A percentile compares a stretch with the other conserved stretches of the same genome.
These are phyloP conservation scores for Neurospora cerealis DNA, from an alignment of 495 filamentous ascomycete genomes.

Conservation along the genomic window DNA sequence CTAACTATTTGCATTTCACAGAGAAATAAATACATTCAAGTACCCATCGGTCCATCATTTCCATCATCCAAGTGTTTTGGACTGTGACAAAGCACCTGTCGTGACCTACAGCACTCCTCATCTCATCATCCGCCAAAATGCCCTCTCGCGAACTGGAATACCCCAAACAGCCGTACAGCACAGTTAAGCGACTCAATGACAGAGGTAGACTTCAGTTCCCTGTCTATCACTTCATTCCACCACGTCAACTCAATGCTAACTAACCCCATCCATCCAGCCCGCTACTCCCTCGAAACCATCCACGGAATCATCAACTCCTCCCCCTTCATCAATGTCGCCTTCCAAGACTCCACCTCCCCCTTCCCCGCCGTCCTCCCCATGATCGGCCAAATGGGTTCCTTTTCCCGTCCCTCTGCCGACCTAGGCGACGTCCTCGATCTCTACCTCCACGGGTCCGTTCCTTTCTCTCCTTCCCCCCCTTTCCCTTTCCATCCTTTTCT, in stretches of 20 bases:
- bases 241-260: too few species aligned
- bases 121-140: conserved; percentile 26
- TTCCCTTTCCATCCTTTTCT: too few species aligned
- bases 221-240: too few species aligned
- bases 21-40: too few species aligned
- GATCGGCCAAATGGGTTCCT: conserved; percentile 78
- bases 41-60: too few species aligned
- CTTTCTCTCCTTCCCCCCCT: background rate
- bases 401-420: conserved; percentile 49
- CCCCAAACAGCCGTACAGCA: conserved; percentile 56
- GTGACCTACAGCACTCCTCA: too few species aligned
- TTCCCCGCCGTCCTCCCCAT: conserved; percentile 78
- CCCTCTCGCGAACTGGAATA: conserved; percentile 48
- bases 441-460: conserved; percentile 63
- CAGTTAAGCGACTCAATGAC: conserved; percentile 58
- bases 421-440: conserved; percentile 60
- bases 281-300: conserved; percentile 66
- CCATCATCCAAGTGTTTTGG: too few species aligned
- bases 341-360: conserved; percentile 52
- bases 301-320: conserved; percentile 71
- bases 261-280: conserved; percentile 36
- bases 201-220: too few species aligned
- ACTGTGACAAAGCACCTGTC: too few species aligned
- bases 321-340: conserved; percentile 76
- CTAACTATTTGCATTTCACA: too few species aligned